These are phyloP conservation scores for Arthrobotrys iridis DNA, from an alignment of 2,329 filamentous ascomycete genomes.

Conservation along the genomic window DNA sequence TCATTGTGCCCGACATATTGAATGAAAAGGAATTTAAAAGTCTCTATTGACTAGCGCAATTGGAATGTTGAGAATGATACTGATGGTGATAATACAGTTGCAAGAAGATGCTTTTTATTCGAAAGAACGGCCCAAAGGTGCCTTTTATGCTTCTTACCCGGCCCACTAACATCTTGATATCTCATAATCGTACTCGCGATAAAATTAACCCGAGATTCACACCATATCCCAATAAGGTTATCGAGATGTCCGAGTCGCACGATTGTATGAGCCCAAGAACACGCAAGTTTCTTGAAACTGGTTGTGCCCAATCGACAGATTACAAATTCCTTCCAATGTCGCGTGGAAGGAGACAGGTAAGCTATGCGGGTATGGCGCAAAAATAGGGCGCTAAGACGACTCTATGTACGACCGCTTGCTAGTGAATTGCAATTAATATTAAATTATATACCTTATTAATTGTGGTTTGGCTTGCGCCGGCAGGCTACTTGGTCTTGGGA, in stretches of 20 bases:
- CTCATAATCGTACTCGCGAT: not conserved
- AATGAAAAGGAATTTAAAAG: not conserved
- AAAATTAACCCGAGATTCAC: not conserved
- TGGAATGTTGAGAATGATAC: not conserved
- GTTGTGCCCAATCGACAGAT: conserved; percentile 8
- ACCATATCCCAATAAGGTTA: not conserved
- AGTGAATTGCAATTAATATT: too few species aligned
- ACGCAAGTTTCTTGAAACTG: too few species aligned
- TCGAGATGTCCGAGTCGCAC: not conserved
- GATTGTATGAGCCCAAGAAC: too few species aligned
- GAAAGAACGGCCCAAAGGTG: too few species aligned
- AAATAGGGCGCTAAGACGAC: not conserved
- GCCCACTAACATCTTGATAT: too few species aligned
- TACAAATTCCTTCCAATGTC: not conserved
- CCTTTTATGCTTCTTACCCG: too few species aligned
- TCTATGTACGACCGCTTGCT: too few species aligned
- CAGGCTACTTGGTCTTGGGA: too few species aligned
- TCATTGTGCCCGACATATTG: conserved; percentile 57
- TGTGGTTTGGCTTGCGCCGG: too few species aligned
- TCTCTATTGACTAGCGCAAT: not conserved
- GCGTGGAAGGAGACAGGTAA: not conserved
- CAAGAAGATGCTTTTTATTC: not conserved
- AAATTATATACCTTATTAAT: too few species aligned
- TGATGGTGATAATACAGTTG: not conserved
- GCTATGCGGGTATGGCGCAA: conserved; percentile 4